Evolutionary conservation across 345 rosid species (phyloP).

Genomic region (Boechera stricta): DNA sequence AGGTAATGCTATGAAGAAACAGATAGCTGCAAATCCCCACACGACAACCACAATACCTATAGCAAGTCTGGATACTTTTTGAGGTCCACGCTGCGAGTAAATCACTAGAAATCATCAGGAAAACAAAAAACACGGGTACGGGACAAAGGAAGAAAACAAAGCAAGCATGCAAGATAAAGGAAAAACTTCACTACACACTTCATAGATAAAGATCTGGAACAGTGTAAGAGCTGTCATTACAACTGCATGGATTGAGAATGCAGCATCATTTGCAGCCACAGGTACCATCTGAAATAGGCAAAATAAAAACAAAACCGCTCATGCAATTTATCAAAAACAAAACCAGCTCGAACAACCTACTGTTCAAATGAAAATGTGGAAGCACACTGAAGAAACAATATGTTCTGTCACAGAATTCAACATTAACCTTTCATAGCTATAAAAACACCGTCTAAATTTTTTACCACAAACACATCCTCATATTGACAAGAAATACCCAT

Average conservation of each 20-base stretch:
- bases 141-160: background rate
- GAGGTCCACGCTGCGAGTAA: conserved; percentile 69
- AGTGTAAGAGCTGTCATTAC: conserved; percentile 67
- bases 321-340: conserved; percentile 4
- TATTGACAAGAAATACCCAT: background rate
- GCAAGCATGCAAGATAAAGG: background rate
- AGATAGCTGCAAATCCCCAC: conserved; percentile 67
- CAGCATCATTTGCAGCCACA: conserved; percentile 90
- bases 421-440: background rate
- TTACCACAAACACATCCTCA: background rate
- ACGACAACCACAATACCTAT: conserved; percentile 56
- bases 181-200: conserved; percentile 51
- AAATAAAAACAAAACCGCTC: background rate
- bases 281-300: conserved; percentile 79
- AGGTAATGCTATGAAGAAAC: conserved; percentile 81
- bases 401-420: background rate
- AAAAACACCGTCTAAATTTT: background rate
- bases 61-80: conserved; percentile 73
- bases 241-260: conserved; percentile 92
- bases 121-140: background rate
- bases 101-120: conserved; percentile 22
- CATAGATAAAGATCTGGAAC: conserved; percentile 76
- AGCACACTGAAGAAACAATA: background rate
- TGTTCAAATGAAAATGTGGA: background rate
- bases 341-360: conserved; percentile 5